Base-by-base conservation (phyloP, 2,329 filamentous ascomycete genomes). In the Hymenoscyphus albidus region DNA sequence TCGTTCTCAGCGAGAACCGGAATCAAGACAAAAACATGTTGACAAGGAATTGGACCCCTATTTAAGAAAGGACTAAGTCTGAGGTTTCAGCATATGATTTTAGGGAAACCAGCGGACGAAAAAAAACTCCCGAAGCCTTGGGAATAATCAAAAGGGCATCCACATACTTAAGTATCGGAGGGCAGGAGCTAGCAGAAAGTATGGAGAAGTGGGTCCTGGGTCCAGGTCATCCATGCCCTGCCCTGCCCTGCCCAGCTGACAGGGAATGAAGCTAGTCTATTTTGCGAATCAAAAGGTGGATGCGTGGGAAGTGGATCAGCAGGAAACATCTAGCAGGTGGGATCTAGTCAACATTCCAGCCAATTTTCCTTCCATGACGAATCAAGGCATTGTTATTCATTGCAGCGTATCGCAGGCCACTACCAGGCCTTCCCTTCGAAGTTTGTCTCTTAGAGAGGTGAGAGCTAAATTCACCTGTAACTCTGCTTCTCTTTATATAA, bases 131-230 rank as follows among this genome's bases (percentile, higher is more conserved):
- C 22, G 22, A 51, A 54, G 22, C 44, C n/a, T 7, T 51, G 18
- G 48, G 22, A 54, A 27, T 22, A 54, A 27, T 27, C 1, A n/a
- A 27, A 54, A 54, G 48, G 48, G 48, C 48, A 54, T 27, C 18
- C 48, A 54, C 48, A 27, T 54, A 18, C 48, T 54, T 54, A 54
- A 54, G 48, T 54, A 54, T 54, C 48, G 48, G n/a, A 54, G 48
- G 42, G 48, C 48, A 54, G 48, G 48, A 54, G 48, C 48, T 54
- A 54, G 22, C 48, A 54, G 18, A 54, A 54, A 54, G 48, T 54
- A 54, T 54, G 48, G 44, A 51, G 44, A 51, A 51, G 44, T 18
- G 44, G 44, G 48, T 54, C 22, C 35, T 35, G 9, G 9, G 13
- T 22, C 48, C 13, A 18, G 48, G 48, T 54, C 48, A 54, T 35